These are phyloP conservation scores for Amanita jacksonii DNA, from an alignment of 768 basidiomycete species.

Conservation along the genomic window DNA sequence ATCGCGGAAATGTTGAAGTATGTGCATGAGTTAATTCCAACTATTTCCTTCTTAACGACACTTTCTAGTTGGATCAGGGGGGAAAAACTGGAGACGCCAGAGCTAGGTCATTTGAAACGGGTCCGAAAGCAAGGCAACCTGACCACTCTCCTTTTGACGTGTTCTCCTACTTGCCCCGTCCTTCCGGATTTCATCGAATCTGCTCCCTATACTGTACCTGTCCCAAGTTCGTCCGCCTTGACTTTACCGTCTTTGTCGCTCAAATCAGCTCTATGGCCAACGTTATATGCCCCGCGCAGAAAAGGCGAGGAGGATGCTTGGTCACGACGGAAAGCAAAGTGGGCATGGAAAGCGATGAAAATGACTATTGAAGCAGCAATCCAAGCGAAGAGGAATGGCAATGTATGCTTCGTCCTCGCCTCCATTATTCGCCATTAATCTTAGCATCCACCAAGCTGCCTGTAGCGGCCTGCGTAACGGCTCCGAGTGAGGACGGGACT, in stretches of 20 bases:
- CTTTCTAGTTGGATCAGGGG: constrained; percentile 60
- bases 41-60: neutral
- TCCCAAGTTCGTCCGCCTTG: constrained; percentile 61
- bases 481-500: constrained; percentile 29
- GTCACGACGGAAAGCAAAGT: constrained; percentile 54
- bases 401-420: constrained; percentile 36
- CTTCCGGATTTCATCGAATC: constrained; percentile 40
- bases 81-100: constrained; percentile 46
- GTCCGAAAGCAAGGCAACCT: constrained; percentile 44
- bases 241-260: constrained; percentile 53
- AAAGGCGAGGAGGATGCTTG: constrained; percentile 61
- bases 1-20: constrained; percentile 59
- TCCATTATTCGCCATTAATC: neutral
- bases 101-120: constrained; percentile 69
- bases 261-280: constrained; percentile 83
- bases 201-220: constrained; percentile 44
- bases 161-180: constrained; percentile 29
- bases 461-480: constrained; percentile 62
- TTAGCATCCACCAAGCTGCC: constrained; percentile 42
- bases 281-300: constrained; percentile 57
- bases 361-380: constrained; percentile 40
- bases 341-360: constrained; percentile 68
- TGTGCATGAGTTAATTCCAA: constrained; percentile 8
- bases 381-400: constrained; percentile 37
- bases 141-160: constrained; percentile 47